Evolutionary conservation across 371 early-diverging fungal genomes (phyloP).

Genomic region (Rozella allomycis): DNA sequence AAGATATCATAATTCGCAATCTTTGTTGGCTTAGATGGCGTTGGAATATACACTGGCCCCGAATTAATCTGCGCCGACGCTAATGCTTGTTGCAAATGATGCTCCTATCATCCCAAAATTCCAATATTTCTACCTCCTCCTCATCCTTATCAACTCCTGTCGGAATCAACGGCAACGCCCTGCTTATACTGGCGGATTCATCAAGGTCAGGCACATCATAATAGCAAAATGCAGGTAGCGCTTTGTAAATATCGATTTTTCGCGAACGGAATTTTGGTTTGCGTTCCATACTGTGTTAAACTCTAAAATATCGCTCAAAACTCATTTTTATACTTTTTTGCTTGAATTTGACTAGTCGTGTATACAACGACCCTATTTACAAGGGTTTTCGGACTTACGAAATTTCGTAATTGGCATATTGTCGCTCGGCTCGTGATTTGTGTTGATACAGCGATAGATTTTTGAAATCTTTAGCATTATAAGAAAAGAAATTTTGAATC

Average conservation of each 20-base stretch:
- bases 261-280: not conserved
- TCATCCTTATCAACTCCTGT: constrained; percentile 85
- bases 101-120: constrained; percentile 32
- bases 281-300: too few relatives aligned
- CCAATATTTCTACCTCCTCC: constrained; percentile 36
- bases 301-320: too few relatives aligned
- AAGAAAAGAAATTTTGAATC: too few relatives aligned
- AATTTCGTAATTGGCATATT: too few relatives aligned
- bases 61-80: constrained; percentile 11
- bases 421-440: too few relatives aligned
- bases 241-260: not conserved
- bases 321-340: too few relatives aligned
- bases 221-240: not conserved
- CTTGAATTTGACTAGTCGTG: too few relatives aligned
- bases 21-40: constrained; percentile 60
- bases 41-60: constrained; percentile 48
- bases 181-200: constrained; percentile 25
- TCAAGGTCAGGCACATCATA: not conserved
- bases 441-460: too few relatives aligned
- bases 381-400: too few relatives aligned
- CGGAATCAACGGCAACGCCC: constrained; percentile 45
- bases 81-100: constrained; percentile 51
- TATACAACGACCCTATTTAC: too few relatives aligned
- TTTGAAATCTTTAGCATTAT: too few relatives aligned
- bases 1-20: constrained; percentile 37